A percentile compares a stretch with the other conserved stretches of the same genome.
These are phyloP conservation scores for Nannochloropsis salina DNA, from an alignment of 108 stramenopile genomes.

Conservation along the genomic window DNA sequence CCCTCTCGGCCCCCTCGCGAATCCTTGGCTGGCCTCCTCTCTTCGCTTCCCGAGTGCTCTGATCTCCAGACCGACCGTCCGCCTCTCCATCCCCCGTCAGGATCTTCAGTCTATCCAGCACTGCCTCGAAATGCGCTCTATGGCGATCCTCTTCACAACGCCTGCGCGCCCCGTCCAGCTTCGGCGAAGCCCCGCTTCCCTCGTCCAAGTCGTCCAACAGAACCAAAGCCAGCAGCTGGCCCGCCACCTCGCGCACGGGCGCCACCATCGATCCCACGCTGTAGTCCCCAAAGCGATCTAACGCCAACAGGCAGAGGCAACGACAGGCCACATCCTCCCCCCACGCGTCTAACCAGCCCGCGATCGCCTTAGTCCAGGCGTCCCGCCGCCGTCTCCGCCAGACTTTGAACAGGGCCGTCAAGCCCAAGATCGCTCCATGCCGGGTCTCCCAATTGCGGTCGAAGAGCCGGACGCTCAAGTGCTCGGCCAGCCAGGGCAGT, in stretches of 20 bases:
- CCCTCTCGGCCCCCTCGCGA: too few relatives aligned
- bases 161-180: too few relatives aligned
- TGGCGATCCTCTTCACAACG: neutral
- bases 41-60: too few relatives aligned
- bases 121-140: neutral
- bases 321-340: constrained; percentile 37
- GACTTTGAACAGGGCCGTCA: constrained; percentile 31
- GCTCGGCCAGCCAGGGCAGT: neutral
- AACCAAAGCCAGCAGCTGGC: constrained; percentile 35
- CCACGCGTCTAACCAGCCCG: constrained; percentile 30
- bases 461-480: constrained; percentile 16
- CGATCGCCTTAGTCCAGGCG: neutral
- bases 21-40: too few relatives aligned
- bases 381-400: constrained; percentile 34
- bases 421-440: constrained; percentile 39
- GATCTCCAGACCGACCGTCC: too few relatives aligned
- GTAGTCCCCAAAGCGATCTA: constrained; percentile 42
- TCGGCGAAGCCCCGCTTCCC: neutral
- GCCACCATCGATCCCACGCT: constrained; percentile 31
- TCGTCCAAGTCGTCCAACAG: neutral
- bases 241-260: constrained; percentile 36
- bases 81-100: neutral
- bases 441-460: constrained; percentile 31
- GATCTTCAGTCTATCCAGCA: neutral
- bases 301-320: constrained; percentile 37